A percentile compares a stretch with the other conserved stretches of the same genome.
phyloP scores from a whole-genome alignment of 495 filamentous ascomycete genomes.

The Amphirosellinia nigrospora region DNA sequence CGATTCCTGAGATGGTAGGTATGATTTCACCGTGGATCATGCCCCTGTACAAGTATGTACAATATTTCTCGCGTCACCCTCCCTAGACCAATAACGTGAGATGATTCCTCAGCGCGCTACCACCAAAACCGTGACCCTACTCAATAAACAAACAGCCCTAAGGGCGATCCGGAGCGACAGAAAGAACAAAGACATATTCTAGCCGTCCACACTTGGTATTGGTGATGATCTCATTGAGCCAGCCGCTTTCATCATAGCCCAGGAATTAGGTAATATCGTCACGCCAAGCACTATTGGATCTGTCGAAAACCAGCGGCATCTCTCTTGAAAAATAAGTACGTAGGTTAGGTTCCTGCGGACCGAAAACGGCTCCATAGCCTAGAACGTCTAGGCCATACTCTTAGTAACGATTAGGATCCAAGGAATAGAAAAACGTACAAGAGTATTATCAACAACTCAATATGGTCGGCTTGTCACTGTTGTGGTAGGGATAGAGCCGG shows the following conservation, averaged over 20 bases:
- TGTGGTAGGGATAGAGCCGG: background rate
- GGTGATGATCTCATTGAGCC: background rate
- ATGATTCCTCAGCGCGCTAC: background rate
- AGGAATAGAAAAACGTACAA: background rate
- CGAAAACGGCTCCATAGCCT: background rate
- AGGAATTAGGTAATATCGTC: background rate
- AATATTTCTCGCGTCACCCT: background rate
- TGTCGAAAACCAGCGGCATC: background rate
- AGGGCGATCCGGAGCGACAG: background rate
- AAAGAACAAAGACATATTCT: background rate
- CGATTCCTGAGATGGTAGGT: background rate
- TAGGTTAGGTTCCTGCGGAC: background rate
- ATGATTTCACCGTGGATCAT: conserved; percentile 12
- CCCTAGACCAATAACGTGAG: background rate
- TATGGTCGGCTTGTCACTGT: background rate
- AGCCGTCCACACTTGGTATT: background rate
- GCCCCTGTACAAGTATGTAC: background rate
- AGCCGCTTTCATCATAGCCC: background rate
- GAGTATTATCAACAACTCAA: background rate
- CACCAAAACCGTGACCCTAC: background rate
- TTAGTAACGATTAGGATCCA: background rate
- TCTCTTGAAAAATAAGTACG: background rate
- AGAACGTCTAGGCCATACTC: background rate
- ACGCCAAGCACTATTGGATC: too few species aligned
- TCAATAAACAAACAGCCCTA: background rate